Evolutionary conservation across 1,284 basidiomycete species (phyloP).

Genomic region (Ustilago curta): DNA sequence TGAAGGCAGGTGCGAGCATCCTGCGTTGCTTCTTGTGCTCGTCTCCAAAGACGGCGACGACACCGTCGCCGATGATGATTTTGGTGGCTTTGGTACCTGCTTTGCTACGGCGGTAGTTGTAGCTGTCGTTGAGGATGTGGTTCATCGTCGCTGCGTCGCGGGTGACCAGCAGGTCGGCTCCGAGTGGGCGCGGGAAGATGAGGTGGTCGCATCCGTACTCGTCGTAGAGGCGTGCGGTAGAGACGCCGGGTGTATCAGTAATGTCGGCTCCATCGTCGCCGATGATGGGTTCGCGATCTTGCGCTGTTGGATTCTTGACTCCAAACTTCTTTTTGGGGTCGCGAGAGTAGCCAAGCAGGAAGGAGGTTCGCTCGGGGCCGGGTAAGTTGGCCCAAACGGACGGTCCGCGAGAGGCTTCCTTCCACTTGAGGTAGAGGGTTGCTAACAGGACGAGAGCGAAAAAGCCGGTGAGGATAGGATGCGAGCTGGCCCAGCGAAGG

Average conservation of each 20-base stretch:
- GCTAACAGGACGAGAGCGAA: slow-evolving; percentile 7
- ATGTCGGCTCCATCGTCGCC: slow-evolving; percentile 47
- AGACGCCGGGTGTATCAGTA: slow-evolving; percentile 37
- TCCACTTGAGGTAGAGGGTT: slow-evolving; percentile 22
- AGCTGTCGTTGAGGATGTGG: slow-evolving; percentile 45
- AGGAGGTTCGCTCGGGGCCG: slow-evolving; percentile 37
- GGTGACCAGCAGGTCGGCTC: slow-evolving; percentile 45
- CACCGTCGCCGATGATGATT: slow-evolving; percentile 48
- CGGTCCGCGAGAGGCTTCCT: slow-evolving; percentile 24
- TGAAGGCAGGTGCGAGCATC: slow-evolving; percentile 48
- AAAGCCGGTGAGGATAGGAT: slow-evolving; percentile 20
- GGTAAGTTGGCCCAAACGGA: slow-evolving; percentile 41
- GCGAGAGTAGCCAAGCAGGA: slow-evolving; percentile 28
- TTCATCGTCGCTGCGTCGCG: slow-evolving; percentile 47
- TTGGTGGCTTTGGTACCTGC: slow-evolving; percentile 52
- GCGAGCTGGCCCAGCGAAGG: slow-evolving; percentile 17
- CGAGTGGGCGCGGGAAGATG: slow-evolving; percentile 41
- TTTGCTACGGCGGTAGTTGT: slow-evolving; percentile 34
- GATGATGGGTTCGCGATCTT: slow-evolving; percentile 33
- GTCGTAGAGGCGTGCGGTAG: slow-evolving; percentile 31
- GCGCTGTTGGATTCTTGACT: slow-evolving; percentile 23
- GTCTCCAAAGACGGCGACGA: slow-evolving; percentile 47
- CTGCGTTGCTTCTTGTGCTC: slow-evolving; percentile 46
- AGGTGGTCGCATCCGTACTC: slow-evolving; percentile 36
- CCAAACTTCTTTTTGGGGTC: slow-evolving; percentile 37